Conservation (phyloP, 148 eudicot genomes). For the Hydrangea macrophylla region DNA sequence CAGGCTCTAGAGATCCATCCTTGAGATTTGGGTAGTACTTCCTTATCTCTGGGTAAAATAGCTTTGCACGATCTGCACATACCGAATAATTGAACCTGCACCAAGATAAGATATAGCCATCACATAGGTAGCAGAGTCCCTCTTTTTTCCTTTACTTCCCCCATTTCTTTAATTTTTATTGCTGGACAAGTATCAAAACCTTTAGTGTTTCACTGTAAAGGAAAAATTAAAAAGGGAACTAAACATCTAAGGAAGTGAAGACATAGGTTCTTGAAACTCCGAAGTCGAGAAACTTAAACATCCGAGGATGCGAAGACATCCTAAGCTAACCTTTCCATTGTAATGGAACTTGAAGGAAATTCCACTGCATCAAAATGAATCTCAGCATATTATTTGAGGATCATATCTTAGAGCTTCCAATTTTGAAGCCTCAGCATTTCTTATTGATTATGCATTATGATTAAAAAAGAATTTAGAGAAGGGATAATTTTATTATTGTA, state of each 20-base stretch:
- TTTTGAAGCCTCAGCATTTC: not conserved
- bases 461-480: not conserved
- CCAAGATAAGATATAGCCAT: not conserved
- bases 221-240: not conserved
- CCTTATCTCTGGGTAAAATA: constrained; percentile 71
- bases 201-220: not conserved
- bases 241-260: not conserved
- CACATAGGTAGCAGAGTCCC: not conserved
- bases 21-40: constrained; percentile 74
- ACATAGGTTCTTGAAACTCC: not conserved
- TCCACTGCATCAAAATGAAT: not conserved
- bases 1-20: constrained; percentile 76
- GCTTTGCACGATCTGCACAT: constrained; percentile 44
- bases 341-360: not conserved
- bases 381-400: not conserved
- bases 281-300: not conserved
- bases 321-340: not conserved
- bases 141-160: not conserved
- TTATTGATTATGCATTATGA: not conserved
- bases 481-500: no score
- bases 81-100: constrained; percentile 85
- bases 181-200: no score
- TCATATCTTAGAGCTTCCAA: not conserved
- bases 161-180: no score
- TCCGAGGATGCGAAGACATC: not conserved